phyloP scores from a whole-genome alignment of 2,329 filamentous ascomycete species.

The Alternaria postmessia region DNA sequence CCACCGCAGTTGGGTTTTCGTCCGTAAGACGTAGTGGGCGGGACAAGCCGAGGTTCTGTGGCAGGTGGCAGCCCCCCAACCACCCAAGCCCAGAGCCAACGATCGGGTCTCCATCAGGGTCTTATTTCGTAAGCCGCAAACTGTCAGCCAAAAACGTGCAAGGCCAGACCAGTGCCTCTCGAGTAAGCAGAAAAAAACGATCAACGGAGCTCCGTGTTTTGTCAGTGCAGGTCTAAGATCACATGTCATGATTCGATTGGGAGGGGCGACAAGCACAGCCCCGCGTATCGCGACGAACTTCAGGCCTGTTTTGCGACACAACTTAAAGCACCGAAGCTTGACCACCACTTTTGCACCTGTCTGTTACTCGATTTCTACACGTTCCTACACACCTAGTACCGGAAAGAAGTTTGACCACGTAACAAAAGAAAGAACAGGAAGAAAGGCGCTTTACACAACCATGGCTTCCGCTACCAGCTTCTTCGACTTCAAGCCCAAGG shows the following conservation, averaged over 20 bases:
- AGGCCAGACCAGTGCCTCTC: background rate
- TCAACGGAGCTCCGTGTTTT: background rate
- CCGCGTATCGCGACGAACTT: conserved; percentile 14
- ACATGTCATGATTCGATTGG: conserved; percentile 22
- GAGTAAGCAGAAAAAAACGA: background rate
- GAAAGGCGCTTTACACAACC: conserved; percentile 32
- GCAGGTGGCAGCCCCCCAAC: background rate
- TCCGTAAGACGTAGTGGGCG: background rate
- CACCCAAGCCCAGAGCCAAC: background rate
- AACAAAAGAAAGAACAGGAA: conserved; percentile 1
- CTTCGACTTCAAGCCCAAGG: conserved; percentile 84
- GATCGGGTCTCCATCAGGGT: conserved; percentile 1
- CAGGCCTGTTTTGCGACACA: conserved; percentile 1
- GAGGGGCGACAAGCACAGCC: conserved; percentile 17
- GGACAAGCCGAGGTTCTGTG: conserved; percentile 7
- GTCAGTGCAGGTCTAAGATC: background rate
- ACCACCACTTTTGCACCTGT: conserved; percentile 1
- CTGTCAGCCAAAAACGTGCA: background rate
- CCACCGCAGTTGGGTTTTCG: background rate
- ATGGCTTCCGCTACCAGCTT: conserved; percentile 77
- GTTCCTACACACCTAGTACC: background rate
- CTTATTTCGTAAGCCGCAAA: conserved; percentile 1
- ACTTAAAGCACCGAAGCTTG: background rate
- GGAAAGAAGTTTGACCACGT: background rate
- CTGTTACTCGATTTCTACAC: background rate